A percentile compares a stretch with the other conserved stretches of the same genome.
Evolutionary conservation across 306 rosid species (phyloP).

Genomic region (Purshia tridentata): DNA sequence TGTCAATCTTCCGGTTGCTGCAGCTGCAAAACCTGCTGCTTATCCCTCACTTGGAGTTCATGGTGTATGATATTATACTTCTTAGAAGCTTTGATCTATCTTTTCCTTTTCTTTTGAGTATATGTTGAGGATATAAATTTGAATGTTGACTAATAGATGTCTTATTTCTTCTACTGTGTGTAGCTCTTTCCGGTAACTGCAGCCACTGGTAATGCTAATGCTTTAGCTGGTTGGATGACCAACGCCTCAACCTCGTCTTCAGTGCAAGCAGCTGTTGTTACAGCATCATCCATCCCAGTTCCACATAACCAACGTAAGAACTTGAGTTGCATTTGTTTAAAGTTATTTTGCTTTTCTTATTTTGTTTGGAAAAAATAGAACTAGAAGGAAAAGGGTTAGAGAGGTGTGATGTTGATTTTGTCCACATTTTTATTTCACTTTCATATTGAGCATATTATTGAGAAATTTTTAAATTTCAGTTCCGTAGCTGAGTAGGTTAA

Average conservation of each 20-base stretch:
- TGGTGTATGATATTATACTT: constrained; percentile 62
- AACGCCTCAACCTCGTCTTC: constrained; percentile 87
- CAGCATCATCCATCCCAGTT: constrained; percentile 78
- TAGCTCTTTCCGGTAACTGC: constrained; percentile 75
- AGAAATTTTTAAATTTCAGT: background rate
- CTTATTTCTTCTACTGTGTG: constrained; percentile 25
- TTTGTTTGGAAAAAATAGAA: background rate
- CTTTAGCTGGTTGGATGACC: constrained; percentile 93
- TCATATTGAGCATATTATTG: background rate
- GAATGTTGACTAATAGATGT: constrained; percentile 20
- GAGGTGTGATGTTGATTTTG: background rate
- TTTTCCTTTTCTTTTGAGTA: constrained; percentile 1
- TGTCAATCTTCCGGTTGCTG: constrained; percentile 73
- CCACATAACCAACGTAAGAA: constrained; percentile 81
- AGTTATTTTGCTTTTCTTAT: background rate
- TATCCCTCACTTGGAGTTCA: constrained; percentile 71
- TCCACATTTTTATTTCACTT: background rate
- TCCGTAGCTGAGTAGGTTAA: background rate
- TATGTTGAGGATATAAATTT: constrained; percentile 8
- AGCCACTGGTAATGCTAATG: constrained; percentile 71
- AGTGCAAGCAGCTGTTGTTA: constrained; percentile 88
- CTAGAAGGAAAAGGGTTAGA: background rate
- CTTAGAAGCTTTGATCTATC: constrained; percentile 22
- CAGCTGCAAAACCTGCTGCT: constrained; percentile 75
- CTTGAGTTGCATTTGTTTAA: background rate